Conservation (phyloP, 768 basidiomycete genomes). For the Kwoniella sp. region DNA sequence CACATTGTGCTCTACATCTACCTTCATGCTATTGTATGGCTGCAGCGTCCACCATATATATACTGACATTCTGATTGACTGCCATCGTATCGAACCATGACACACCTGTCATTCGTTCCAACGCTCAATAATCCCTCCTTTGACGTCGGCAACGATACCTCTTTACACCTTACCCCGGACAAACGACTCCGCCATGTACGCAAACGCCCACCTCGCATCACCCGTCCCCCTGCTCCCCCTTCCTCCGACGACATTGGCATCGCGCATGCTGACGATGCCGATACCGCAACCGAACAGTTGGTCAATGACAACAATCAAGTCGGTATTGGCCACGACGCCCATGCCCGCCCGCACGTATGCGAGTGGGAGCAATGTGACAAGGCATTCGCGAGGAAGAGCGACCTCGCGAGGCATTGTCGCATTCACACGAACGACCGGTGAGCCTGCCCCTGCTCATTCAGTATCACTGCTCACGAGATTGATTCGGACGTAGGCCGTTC, state of each 20-base stretch:
- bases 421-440: slow-evolving; percentile 54
- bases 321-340: slow-evolving; percentile 29
- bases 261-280: not conserved
- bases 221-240: not conserved
- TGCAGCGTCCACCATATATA: not conserved
- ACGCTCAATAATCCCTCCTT: too few species aligned
- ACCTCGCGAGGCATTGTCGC: slow-evolving; percentile 51
- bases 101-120: too few species aligned
- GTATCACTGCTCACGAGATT: too few species aligned
- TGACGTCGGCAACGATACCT: too few species aligned
- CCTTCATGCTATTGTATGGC: not conserved
- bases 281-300: slow-evolving; percentile 23
- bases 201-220: too few species aligned
- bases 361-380: slow-evolving; percentile 43
- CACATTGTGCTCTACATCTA: not conserved
- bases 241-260: not conserved
- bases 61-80: too few species aligned
- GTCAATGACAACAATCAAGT: slow-evolving; percentile 38
- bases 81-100: too few species aligned
- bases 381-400: slow-evolving; percentile 51
- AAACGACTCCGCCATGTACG: too few species aligned
- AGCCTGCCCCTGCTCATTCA: too few species aligned
- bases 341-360: slow-evolving; percentile 42
- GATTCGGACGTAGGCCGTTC: slow-evolving; percentile 43
- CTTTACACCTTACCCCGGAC: too few species aligned